Conservation (phyloP, 2,329 filamentous ascomycete genomes). For the Colletotrichum costaricense region DNA sequence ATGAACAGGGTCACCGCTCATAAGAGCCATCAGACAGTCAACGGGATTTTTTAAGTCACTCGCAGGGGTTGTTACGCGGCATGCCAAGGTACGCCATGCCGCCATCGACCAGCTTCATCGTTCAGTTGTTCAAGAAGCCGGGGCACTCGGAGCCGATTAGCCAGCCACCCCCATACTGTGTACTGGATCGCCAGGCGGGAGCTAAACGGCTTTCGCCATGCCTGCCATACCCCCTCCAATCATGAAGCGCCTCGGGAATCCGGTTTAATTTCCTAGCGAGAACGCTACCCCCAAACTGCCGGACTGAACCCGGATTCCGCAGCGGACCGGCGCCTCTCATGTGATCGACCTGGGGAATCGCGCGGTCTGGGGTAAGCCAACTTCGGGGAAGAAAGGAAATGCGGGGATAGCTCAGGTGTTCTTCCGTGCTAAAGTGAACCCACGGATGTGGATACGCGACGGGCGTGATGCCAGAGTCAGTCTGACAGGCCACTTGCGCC, state of each 20-base stretch:
- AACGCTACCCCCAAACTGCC: not conserved
- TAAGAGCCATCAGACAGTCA: not conserved
- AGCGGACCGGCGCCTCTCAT: slow-evolving; percentile 5
- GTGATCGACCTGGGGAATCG: slow-evolving; percentile 25
- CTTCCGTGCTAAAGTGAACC: not conserved
- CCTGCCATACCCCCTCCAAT: slow-evolving; percentile 29
- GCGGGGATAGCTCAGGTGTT: slow-evolving; percentile 25
- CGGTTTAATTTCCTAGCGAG: slow-evolving; percentile 22
- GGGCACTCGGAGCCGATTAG: slow-evolving; percentile 23
- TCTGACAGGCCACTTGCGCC: not conserved
- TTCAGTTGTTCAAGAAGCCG: not conserved
- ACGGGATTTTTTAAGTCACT: too few relatives aligned
- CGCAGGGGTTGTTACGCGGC: not conserved
- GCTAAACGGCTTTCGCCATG: not conserved
- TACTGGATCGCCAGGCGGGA: slow-evolving; percentile 2
- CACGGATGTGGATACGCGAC: slow-evolving; percentile 13
- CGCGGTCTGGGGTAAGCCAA: slow-evolving; percentile 24
- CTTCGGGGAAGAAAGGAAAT: not conserved
- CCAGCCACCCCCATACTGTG: not conserved
- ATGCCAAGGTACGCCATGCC: not conserved
- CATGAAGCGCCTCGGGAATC: slow-evolving; percentile 22
- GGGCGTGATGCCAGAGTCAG: not conserved
- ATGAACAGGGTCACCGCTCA: not conserved
- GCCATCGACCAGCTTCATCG: not conserved
- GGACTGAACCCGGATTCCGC: slow-evolving; percentile 7